Evolutionary conservation across 805 yeast species (phyloP).

Genomic region (Starmerella apicola): DNA sequence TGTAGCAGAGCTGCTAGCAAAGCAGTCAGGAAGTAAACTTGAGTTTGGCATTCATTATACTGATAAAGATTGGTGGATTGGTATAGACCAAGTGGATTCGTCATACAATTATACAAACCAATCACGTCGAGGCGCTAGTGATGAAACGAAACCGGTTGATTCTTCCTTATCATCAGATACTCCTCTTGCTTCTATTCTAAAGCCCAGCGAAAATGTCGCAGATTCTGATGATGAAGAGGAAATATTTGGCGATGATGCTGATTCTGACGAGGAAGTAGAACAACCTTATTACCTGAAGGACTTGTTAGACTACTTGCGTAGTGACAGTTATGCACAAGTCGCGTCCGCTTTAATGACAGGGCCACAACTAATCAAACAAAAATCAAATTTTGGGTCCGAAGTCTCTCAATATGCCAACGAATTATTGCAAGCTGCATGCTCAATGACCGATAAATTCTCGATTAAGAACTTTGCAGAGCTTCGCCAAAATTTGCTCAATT

Average conservation of each 20-base stretch:
- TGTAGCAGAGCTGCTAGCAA: slow-evolving; percentile 37
- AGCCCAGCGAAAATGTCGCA: not conserved
- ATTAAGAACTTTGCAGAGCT: slow-evolving; percentile 50
- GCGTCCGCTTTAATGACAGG: slow-evolving; percentile 40
- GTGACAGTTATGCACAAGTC: slow-evolving; percentile 37
- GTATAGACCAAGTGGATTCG: slow-evolving; percentile 11
- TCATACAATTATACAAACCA: not conserved
- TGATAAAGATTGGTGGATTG: slow-evolving; percentile 18
- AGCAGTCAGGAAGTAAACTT: slow-evolving; percentile 20
- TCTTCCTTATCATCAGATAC: too few species aligned
- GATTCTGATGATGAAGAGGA: slow-evolving; percentile 25
- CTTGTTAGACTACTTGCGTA: slow-evolving; percentile 42
- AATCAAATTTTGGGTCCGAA: slow-evolving; percentile 48
- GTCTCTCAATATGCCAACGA: slow-evolving; percentile 45
- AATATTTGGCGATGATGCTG: slow-evolving; percentile 15
- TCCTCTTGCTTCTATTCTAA: not conserved
- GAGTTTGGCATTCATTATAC: slow-evolving; percentile 22
- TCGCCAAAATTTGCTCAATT: slow-evolving; percentile 51
- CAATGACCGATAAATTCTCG: slow-evolving; percentile 45
- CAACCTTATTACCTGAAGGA: slow-evolving; percentile 65
- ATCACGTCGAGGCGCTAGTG: too few species aligned
- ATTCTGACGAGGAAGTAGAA: slow-evolving; percentile 27
- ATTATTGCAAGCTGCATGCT: slow-evolving; percentile 40
- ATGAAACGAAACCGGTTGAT: not conserved
- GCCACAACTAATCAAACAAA: slow-evolving; percentile 52